Percentiles rank a stretch among this genome's conserved stretches.
phyloP scores from a whole-genome alignment of 164 flowering plant species.

The Stephania yunnanensis region DNA sequence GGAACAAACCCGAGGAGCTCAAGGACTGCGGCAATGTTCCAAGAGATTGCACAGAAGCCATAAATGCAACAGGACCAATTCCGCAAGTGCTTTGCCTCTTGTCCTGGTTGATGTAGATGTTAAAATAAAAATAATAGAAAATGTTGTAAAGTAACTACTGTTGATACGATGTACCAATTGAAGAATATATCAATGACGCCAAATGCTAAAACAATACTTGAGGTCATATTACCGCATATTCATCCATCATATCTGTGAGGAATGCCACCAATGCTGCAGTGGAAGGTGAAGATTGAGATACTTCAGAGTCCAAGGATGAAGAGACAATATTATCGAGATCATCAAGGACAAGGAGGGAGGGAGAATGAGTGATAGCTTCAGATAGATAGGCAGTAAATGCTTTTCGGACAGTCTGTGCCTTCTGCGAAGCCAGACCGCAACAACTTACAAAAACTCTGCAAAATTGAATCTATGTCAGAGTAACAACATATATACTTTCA shows the following conservation, averaged over 20 bases:
- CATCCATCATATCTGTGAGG: slow-evolving; percentile 73
- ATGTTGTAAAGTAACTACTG: background rate
- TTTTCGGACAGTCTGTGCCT: slow-evolving; percentile 49
- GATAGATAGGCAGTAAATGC: slow-evolving; percentile 49
- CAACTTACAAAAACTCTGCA: slow-evolving; percentile 76
- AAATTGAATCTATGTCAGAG: slow-evolving; percentile 4
- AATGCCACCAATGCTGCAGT: slow-evolving; percentile 49
- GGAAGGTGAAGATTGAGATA: slow-evolving; percentile 58
- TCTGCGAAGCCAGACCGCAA: slow-evolving; percentile 68
- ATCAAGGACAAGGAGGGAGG: slow-evolving; percentile 81
- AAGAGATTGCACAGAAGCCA: slow-evolving; percentile 70
- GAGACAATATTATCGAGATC: slow-evolving; percentile 83
- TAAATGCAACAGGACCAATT: slow-evolving; percentile 75
- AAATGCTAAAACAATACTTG: background rate
- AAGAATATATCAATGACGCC: background rate
- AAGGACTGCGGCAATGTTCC: slow-evolving; percentile 63
- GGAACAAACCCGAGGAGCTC: slow-evolving; percentile 59
- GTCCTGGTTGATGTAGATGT: slow-evolving; percentile 39
- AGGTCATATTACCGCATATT: slow-evolving; percentile 54
- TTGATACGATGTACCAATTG: background rate
- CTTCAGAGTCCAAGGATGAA: slow-evolving; percentile 58
- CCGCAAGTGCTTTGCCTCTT: slow-evolving; percentile 65
- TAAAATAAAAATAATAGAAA: background rate
- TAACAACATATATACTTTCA: slow-evolving; percentile 3
- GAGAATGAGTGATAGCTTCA: slow-evolving; percentile 83